Percentiles rank a stretch among this genome's conserved stretches.
Conservation (phyloP, 495 filamentous ascomycete species). For the Astrothelium macrocarpum region DNA sequence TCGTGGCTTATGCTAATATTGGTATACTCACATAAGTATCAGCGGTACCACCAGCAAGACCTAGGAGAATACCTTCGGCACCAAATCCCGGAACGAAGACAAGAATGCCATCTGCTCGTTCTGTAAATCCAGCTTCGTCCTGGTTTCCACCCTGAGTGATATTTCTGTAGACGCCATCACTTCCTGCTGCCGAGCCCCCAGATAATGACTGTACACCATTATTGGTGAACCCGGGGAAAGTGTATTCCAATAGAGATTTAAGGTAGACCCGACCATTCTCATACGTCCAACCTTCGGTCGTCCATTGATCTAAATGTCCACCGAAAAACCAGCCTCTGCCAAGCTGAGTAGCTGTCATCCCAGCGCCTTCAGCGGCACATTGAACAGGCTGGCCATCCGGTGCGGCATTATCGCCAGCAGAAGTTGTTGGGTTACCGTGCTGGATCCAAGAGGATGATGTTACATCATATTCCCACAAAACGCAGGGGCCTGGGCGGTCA, state of each 20-base stretch:
- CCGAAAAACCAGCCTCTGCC: conserved; percentile 68
- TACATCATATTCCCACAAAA: conserved; percentile 61
- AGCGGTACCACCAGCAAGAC: conserved; percentile 57
- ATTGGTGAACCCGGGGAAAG: conserved; percentile 56
- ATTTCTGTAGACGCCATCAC: conserved; percentile 53
- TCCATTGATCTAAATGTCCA: conserved; percentile 58
- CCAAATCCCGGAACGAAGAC: conserved; percentile 67
- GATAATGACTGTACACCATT: conserved; percentile 43
- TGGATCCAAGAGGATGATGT: conserved; percentile 49
- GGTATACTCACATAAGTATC: conserved; percentile 42
- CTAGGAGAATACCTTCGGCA: conserved; percentile 56
- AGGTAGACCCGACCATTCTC: conserved; percentile 53
- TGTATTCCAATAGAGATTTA: conserved; percentile 65
- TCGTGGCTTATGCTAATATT: background rate
- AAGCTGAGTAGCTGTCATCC: conserved; percentile 54
- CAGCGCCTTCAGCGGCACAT: conserved; percentile 60
- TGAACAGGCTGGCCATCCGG: conserved; percentile 44
- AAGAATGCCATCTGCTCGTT: conserved; percentile 60
- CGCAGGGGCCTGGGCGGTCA: conserved; percentile 41
- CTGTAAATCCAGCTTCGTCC: conserved; percentile 51
- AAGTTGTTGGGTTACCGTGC: conserved; percentile 44
- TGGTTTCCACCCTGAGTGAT: conserved; percentile 62
- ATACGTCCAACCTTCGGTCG: conserved; percentile 59
- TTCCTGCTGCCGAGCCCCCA: conserved; percentile 40
- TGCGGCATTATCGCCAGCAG: conserved; percentile 47